phyloP scores from a whole-genome alignment of 768 basidiomycete species.

The Favolaschia claudopus region DNA sequence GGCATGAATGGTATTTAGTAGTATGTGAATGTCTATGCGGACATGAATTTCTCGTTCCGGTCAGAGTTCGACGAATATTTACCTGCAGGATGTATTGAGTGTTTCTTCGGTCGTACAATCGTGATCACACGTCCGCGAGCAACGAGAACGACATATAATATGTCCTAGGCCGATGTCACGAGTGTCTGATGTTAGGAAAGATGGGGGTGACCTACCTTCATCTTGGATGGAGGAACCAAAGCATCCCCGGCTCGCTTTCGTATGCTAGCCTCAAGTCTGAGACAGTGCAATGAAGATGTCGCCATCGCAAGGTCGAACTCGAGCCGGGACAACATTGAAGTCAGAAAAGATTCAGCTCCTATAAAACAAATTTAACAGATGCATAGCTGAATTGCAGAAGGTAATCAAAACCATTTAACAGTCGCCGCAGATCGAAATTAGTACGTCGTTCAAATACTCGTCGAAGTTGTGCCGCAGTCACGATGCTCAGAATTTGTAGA shows the following conservation, averaged over 20 bases:
- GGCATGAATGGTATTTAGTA: conserved; percentile 89
- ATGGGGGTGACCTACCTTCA: conserved; percentile 60
- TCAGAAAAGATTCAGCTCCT: conserved; percentile 87
- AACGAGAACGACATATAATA: conserved; percentile 91
- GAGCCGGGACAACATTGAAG: conserved; percentile 71
- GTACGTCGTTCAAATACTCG: conserved; percentile 88
- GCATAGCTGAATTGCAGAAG: background rate
- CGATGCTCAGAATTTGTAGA: conserved; percentile 89
- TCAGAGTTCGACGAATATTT: conserved; percentile 19
- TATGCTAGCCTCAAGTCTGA: conserved; percentile 73
- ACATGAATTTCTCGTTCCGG: background rate
- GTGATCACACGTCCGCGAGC: conserved; percentile 82
- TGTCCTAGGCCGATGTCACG: conserved; percentile 62
- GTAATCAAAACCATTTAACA: conserved; percentile 62
- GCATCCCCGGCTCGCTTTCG: conserved; percentile 81
- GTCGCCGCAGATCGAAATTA: conserved; percentile 88
- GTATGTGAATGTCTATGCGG: conserved; percentile 81
- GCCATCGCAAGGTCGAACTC: conserved; percentile 85
- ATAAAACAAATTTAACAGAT: background rate
- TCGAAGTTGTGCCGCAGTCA: conserved; percentile 84
- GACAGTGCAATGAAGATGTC: conserved; percentile 81
- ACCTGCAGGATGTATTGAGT: conserved; percentile 95
- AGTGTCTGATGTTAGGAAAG: background rate
- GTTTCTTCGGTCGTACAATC: conserved; percentile 87
- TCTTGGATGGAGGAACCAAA: conserved; percentile 81